Conservation (phyloP, 352 stramenopile genomes). For the Pythium plurisporium region DNA sequence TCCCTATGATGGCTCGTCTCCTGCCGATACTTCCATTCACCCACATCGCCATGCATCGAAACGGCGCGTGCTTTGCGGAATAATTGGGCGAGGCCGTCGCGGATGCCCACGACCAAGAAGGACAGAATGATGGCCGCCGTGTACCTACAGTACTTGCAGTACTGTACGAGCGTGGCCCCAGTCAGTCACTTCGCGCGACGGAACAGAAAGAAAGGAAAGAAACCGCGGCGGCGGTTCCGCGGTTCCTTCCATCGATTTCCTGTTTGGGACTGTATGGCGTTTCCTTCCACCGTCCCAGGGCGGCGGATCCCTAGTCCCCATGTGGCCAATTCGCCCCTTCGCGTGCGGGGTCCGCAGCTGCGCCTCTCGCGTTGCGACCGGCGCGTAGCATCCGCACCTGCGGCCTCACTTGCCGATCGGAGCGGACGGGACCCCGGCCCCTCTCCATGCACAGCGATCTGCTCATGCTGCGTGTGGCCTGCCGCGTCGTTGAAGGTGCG, state of each 20-base stretch:
- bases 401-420: constrained; percentile 6
- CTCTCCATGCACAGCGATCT: constrained; percentile 25
- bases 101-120: no score
- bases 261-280: background rate
- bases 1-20: no score
- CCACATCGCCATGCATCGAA: no score
- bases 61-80: no score
- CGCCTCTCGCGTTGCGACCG: background rate
- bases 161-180: no score
- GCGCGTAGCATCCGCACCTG: no score
- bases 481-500: constrained; percentile 29
- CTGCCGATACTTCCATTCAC: background rate
- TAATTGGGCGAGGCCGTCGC: no score
- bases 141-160: no score
- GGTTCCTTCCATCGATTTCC: constrained; percentile 3
- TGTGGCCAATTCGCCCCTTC: constrained; percentile 26
- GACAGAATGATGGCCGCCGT: no score
- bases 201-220: constrained; percentile 15
- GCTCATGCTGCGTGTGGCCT: constrained; percentile 28
- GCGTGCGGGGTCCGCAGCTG: background rate
- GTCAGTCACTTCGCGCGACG: constrained; percentile 15
- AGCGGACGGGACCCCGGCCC: no score
- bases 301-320: constrained; percentile 12
- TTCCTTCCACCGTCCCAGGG: background rate
- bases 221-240: constrained; percentile 14